phyloP scores from a whole-genome alignment of 352 stramenopile species.

The Globisporangium iwayamae region DNA sequence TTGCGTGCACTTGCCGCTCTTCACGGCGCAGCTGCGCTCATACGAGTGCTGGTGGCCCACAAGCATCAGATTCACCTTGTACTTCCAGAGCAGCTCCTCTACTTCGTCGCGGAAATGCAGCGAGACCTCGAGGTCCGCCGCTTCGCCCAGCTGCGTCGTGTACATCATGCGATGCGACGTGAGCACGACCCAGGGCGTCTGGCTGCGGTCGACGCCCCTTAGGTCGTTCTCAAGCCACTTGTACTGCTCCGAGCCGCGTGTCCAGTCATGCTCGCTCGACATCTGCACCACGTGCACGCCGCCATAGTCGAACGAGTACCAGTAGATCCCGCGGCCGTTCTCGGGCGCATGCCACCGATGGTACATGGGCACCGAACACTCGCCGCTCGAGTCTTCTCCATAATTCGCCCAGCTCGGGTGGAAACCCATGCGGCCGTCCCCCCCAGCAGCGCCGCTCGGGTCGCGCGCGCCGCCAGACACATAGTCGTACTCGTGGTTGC shows the following conservation, averaged over 20 bases:
- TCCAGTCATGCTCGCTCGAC: constrained; percentile 90
- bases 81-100: constrained; percentile 83
- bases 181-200: constrained; percentile 92
- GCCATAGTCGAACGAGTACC: constrained; percentile 91
- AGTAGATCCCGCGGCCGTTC: constrained; percentile 74
- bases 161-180: constrained; percentile 92
- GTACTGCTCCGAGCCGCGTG: constrained; percentile 82
- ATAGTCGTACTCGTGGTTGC: constrained; percentile 80
- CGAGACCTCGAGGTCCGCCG: constrained; percentile 63
- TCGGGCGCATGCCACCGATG: constrained; percentile 63
- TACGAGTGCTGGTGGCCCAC: constrained; percentile 92
- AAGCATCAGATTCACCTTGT: constrained; percentile 91
- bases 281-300: constrained; percentile 91
- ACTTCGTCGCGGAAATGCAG: constrained; percentile 84
- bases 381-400: constrained; percentile 59
- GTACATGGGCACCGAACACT: constrained; percentile 76
- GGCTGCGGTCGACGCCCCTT: constrained; percentile 65
- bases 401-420: constrained; percentile 73
- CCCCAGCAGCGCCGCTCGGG: constrained; percentile 39
- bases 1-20: constrained; percentile 60
- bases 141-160: constrained; percentile 70
- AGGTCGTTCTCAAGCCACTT: constrained; percentile 88
- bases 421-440: constrained; percentile 62
- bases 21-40: constrained; percentile 85
- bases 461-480: constrained; percentile 47